Evolutionary conservation across 176 grass and related monocot species (phyloP), one percentile per base, ranked within the genome.

Genomic region (Carex pumila): DNA sequence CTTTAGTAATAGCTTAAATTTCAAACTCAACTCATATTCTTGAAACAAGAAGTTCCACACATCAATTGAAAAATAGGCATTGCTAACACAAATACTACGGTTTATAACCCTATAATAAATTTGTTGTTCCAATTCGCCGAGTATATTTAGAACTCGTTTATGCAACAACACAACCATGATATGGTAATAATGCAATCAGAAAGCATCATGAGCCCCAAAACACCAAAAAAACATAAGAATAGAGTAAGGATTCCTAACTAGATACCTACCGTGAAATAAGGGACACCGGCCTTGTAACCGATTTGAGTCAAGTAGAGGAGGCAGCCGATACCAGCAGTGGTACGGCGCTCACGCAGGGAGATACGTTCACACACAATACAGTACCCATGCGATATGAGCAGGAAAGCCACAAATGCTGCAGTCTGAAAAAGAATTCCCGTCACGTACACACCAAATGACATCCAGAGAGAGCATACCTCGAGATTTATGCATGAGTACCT

Each of bases 371-470:
- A 98, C 85, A 90, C 87, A 86, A 98, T 92, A 83, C 95, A 98
- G 85, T 98, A 98, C 49, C 95, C 95, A 39, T 95, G 91, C 0
- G 95, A 93, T 79, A 98, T 95, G 84, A 95, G 92, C 86, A 98
- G 89, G 91, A 95, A 98, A 21, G 89, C 92, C 2, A 98, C 88
- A 47, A 95, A 94, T 66, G 90, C 94, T 9, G 92, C 86, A 31
- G 95, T 98, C 90, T 98, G 95, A 84, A 98, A 98, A 57, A 98
- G 91, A 88, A 98, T 92, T 75, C 95, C 92, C 0, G 95, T 95
- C 80, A 98, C 91, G 30, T 98, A 98, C 57, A 91, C 95, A 43
- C 95, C 95, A 49, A 98, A 98, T 0, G 95, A 98, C 92, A 98
- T 93, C 95, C 95, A 98, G 74, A 95, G 85, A 2, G 95, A 98